These are phyloP conservation scores for Pythium brachiatum DNA, from an alignment of 352 stramenopile genomes.

Conservation along the genomic window DNA sequence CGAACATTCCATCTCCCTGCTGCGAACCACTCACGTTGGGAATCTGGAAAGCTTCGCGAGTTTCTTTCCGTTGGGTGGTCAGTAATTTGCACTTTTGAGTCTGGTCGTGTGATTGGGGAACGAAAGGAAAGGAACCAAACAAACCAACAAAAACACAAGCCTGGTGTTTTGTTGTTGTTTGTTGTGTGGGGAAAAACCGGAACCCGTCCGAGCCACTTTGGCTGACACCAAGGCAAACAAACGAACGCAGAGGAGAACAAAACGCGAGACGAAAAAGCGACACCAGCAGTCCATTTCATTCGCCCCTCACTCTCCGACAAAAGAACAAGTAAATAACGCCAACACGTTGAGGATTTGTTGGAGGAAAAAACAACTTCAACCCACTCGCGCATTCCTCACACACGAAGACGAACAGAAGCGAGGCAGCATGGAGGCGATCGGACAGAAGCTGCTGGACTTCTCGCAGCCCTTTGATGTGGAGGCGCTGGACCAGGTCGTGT, in stretches of 20 bases:
- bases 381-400: neutral
- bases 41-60: conserved; percentile 12
- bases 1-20: conserved; percentile 22
- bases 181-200: conserved; percentile 1
- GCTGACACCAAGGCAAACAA: neutral
- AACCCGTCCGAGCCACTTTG: neutral
- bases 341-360: neutral
- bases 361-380: conserved; percentile 8
- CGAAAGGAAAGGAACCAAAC: conserved; percentile 7
- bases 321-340: conserved; percentile 1
- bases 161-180: neutral
- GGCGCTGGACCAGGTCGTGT: conserved; percentile 96
- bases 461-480: conserved; percentile 95
- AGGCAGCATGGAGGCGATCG: conserved; percentile 83
- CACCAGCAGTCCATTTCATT: neutral
- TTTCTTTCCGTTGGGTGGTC: conserved; percentile 3
- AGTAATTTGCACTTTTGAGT: conserved; percentile 19
- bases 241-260: neutral
- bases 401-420: neutral
- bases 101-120: conserved; percentile 6
- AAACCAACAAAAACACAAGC: conserved; percentile 1
- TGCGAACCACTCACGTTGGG: conserved; percentile 2
- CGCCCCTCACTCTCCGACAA: neutral
- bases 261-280: neutral
- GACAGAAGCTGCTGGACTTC: conserved; percentile 92